phyloP scores from a whole-genome alignment of 2,329 filamentous ascomycete species.

The Alternaria sp. region DNA sequence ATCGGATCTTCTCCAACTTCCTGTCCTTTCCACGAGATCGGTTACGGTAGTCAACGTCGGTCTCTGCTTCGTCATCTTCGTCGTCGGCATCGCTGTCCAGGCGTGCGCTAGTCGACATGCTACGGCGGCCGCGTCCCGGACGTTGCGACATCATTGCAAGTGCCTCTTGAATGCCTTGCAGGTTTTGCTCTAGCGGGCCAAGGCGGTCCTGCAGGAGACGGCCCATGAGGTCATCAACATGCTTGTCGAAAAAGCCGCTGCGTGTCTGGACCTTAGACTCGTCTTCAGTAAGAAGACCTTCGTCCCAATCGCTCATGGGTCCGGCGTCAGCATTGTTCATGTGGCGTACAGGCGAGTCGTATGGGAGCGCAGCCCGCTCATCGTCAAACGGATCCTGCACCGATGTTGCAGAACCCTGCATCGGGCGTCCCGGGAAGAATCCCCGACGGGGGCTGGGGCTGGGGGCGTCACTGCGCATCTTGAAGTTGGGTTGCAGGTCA shows the following conservation, averaged over 20 bases:
- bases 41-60: conserved; percentile 64
- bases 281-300: conserved; percentile 74
- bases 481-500: conserved; percentile 44
- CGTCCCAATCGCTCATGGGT: conserved; percentile 90
- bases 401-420: conserved; percentile 44
- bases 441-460: conserved; percentile 73
- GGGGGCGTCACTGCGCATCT: conserved; percentile 71
- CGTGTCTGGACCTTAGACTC: conserved; percentile 82
- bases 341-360: conserved; percentile 65
- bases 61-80: conserved; percentile 77
- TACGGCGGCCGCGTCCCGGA: conserved; percentile 63
- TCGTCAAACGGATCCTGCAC: conserved; percentile 66
- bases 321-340: conserved; percentile 69
- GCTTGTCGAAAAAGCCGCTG: conserved; percentile 87
- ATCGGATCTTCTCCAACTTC: conserved; percentile 78
- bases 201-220: conserved; percentile 77
- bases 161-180: conserved; percentile 76
- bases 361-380: conserved; percentile 63
- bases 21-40: conserved; percentile 80
- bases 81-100: conserved; percentile 92
- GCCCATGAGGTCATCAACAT: conserved; percentile 85
- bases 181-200: conserved; percentile 78
- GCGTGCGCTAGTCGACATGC: conserved; percentile 69
- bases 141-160: conserved; percentile 65
- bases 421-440: conserved; percentile 30